Evolutionary conservation across 768 basidiomycete genomes (phyloP).

Genomic region (Lentinula detonsa): DNA sequence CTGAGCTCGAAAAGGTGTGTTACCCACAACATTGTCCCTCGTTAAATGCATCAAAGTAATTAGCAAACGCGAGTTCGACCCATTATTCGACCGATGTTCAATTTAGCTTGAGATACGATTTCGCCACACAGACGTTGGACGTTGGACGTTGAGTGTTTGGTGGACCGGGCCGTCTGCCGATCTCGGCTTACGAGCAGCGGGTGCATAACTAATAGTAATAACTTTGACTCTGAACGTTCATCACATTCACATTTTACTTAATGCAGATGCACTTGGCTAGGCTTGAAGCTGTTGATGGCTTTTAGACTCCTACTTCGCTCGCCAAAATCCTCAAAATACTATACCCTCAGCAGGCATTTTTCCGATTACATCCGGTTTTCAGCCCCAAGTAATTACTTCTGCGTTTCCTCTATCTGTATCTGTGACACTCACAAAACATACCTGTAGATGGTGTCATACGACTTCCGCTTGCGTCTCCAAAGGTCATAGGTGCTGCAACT

Average conservation of each 20-base stretch:
- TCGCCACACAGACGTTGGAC: no score
- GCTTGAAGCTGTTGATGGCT: not conserved
- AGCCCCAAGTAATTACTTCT: not conserved
- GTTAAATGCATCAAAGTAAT: no score
- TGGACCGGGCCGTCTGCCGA: no score
- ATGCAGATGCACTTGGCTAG: not conserved
- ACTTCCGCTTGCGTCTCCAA: conserved; percentile 68
- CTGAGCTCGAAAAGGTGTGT: no score
- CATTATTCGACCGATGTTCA: no score
- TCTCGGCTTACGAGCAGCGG: no score
- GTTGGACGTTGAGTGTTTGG: no score
- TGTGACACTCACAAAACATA: not conserved
- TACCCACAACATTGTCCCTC: no score
- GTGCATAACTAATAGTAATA: no score
- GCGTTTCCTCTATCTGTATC: not conserved
- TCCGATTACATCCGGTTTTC: conserved; percentile 6
- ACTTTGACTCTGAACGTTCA: not conserved
- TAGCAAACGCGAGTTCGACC: no score
- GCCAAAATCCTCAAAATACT: not conserved
- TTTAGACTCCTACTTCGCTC: conserved; percentile 7
- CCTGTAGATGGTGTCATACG: conserved; percentile 54
- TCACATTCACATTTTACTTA: not conserved
- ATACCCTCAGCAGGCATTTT: not conserved
- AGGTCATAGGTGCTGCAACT: conserved; percentile 69
- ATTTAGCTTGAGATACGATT: no score